Percentiles rank a stretch among this genome's conserved stretches.
Conservation (phyloP, 1,139 yeast genomes). For the Kurtzmaniella natalensis region DNA sequence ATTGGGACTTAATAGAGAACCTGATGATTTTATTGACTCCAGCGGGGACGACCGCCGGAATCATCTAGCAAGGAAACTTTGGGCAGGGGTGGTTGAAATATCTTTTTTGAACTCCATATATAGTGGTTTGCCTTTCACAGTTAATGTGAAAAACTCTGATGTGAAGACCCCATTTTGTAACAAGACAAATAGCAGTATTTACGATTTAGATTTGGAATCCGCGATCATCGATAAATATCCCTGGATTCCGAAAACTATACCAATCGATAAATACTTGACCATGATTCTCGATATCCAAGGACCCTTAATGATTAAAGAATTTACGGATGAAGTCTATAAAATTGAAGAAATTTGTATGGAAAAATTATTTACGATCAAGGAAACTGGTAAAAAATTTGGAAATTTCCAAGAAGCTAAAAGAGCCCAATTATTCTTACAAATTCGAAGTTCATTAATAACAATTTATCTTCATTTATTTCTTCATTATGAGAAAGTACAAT, state of each 20-base stretch:
- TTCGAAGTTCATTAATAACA: constrained; percentile 25
- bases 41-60: constrained; percentile 12
- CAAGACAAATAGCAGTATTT: constrained; percentile 4
- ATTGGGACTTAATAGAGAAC: constrained; percentile 47
- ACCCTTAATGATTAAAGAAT: too few relatives aligned
- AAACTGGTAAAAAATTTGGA: too few relatives aligned
- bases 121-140: constrained; percentile 14
- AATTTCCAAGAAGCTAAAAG: constrained; percentile 2
- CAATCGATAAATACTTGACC: constrained; percentile 4
- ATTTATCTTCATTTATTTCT: constrained; percentile 25
- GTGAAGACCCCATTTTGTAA: constrained; percentile 4
- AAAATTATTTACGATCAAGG: too few relatives aligned
- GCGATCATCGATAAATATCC: constrained; percentile 4
- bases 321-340: neutral
- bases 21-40: constrained; percentile 17
- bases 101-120: constrained; percentile 6
- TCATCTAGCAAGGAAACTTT: constrained; percentile 16
- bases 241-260: too few relatives aligned
- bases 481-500: constrained; percentile 21
- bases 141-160: constrained; percentile 13
- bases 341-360: too few relatives aligned
- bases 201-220: constrained; percentile 3
- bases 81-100: constrained; percentile 7
- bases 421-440: constrained; percentile 12
- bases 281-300: too few relatives aligned